Percentiles rank a stretch among this genome's conserved stretches.
phyloP scores from a whole-genome alignment of 768 basidiomycete species.

The Pluteus cervinus region DNA sequence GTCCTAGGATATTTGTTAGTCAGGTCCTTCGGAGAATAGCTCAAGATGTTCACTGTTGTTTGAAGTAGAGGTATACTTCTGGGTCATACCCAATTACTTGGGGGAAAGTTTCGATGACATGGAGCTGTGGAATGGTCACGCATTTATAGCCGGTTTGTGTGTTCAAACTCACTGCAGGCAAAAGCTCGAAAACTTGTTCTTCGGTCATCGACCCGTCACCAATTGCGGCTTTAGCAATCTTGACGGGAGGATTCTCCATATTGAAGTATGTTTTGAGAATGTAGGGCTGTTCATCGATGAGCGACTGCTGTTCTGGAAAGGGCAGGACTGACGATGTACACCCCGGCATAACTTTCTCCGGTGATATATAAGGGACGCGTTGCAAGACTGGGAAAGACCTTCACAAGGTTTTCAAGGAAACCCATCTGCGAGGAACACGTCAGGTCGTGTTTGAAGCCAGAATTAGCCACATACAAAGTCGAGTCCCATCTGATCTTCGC shows the following conservation, averaged over 20 bases:
- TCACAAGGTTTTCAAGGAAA: slow-evolving; percentile 65
- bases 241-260: slow-evolving; percentile 58
- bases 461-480: slow-evolving; percentile 38
- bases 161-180: slow-evolving; percentile 53
- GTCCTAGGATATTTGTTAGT: slow-evolving; percentile 27
- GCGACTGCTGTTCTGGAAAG: not conserved
- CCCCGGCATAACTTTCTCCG: slow-evolving; percentile 74
- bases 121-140: slow-evolving; percentile 29
- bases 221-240: slow-evolving; percentile 61
- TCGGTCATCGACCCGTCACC: slow-evolving; percentile 60
- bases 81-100: slow-evolving; percentile 71
- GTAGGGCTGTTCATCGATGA: slow-evolving; percentile 46
- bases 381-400: slow-evolving; percentile 65
- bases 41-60: slow-evolving; percentile 48
- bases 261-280: slow-evolving; percentile 69
- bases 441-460: not conserved
- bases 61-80: slow-evolving; percentile 62
- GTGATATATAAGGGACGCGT: slow-evolving; percentile 62
- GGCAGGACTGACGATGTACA: slow-evolving; percentile 50
- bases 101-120: slow-evolving; percentile 64
- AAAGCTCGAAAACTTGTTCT: slow-evolving; percentile 40
- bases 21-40: not conserved
- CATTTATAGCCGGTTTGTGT: not conserved
- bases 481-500: slow-evolving; percentile 61
- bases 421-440: slow-evolving; percentile 45